phyloP scores from a whole-genome alignment of 257 asterid species.

The Pogostemon cablin region DNA sequence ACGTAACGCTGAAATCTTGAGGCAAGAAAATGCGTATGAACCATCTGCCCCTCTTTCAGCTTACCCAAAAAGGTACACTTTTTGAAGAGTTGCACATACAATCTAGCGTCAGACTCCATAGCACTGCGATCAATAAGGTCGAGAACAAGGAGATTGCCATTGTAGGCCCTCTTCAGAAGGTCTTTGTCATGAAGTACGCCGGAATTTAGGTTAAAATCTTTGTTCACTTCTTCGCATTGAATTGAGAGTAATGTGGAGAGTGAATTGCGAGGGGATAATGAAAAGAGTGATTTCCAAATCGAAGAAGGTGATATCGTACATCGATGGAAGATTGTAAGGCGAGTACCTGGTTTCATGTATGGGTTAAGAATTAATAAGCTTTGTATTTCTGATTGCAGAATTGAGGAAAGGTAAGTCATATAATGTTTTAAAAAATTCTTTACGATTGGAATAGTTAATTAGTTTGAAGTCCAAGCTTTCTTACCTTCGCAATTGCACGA shows the following conservation, averaged over 20 bases:
- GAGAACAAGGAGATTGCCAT: slow-evolving; percentile 59
- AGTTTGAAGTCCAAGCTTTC: too few relatives aligned
- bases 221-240: slow-evolving; percentile 15
- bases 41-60: slow-evolving; percentile 54
- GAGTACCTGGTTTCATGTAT: slow-evolving; percentile 25
- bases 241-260: slow-evolving; percentile 28
- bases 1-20: slow-evolving; percentile 46
- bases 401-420: background rate
- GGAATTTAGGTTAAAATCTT: slow-evolving; percentile 8
- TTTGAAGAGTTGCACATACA: slow-evolving; percentile 55
- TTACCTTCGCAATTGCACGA: too few relatives aligned
- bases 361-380: background rate
- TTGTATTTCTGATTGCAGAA: background rate
- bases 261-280: slow-evolving; percentile 17
- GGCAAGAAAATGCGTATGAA: slow-evolving; percentile 58
- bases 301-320: slow-evolving; percentile 2
- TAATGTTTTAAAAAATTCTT: too few relatives aligned
- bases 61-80: slow-evolving; percentile 56
- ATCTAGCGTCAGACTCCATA: slow-evolving; percentile 50
- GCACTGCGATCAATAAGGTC: slow-evolving; percentile 60
- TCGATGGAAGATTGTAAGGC: slow-evolving; percentile 7
- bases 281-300: slow-evolving; percentile 7
- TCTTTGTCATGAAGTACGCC: slow-evolving; percentile 36
- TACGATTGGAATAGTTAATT: too few relatives aligned
- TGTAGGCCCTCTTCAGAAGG: slow-evolving; percentile 47